A percentile compares a stretch with the other conserved stretches of the same genome.
phyloP scores from a whole-genome alignment of 352 stramenopile species.

The Chrysophaeum taylorii region DNA sequence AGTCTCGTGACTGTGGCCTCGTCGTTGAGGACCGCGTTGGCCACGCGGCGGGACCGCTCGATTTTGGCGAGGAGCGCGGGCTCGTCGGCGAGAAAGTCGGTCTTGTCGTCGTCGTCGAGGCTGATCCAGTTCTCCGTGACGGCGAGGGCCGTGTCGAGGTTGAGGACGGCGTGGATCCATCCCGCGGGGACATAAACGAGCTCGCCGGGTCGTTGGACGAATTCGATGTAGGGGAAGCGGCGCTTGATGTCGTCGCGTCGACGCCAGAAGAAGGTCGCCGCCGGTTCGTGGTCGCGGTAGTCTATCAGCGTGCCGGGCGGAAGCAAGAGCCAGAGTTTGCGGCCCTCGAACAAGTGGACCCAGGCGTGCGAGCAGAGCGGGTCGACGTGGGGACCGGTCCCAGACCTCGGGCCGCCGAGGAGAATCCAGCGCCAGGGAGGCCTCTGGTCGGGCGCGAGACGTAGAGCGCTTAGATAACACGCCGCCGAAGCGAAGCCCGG shows the following conservation, averaged over 20 bases:
- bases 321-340: constrained; percentile 90
- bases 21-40: too few species aligned
- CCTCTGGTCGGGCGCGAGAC: constrained; percentile 22
- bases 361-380: constrained; percentile 85
- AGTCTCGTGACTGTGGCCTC: too few species aligned
- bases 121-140: constrained; percentile 65
- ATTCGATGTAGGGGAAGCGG: too few species aligned
- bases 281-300: too few species aligned
- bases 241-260: too few species aligned
- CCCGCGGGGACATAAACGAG: constrained; percentile 53
- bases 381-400: constrained; percentile 75
- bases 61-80: too few species aligned
- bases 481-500: constrained; percentile 20
- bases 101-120: too few species aligned
- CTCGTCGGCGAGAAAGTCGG: too few species aligned
- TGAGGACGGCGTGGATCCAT: constrained; percentile 55
- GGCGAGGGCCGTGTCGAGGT: constrained; percentile 49
- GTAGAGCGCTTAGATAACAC: neutral
- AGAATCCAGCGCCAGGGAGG: constrained; percentile 63
- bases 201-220: constrained; percentile 52
- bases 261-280: too few species aligned
- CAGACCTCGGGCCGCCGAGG: constrained; percentile 48
- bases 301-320: constrained; percentile 64
- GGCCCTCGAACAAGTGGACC: constrained; percentile 82
- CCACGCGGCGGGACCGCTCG: too few species aligned